A percentile compares a stretch with the other conserved stretches of the same genome.
Conservation (phyloP, 2,329 filamentous ascomycete species). For the Colletotrichum liaoningense region DNA sequence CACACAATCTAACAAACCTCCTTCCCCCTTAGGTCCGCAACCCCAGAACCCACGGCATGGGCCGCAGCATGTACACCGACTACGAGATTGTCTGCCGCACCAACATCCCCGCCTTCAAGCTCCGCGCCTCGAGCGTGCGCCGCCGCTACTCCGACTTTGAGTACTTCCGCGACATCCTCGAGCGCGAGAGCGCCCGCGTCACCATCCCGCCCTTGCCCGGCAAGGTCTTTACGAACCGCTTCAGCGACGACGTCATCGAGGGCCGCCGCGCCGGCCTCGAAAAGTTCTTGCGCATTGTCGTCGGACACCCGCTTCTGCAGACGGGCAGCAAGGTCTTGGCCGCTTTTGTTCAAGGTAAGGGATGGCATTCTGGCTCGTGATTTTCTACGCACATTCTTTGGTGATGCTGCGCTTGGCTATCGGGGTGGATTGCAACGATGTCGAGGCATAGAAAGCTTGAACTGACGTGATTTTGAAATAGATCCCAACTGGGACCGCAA, state of each 20-base stretch:
- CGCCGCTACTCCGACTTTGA: slow-evolving; percentile 98
- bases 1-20: slow-evolving; percentile 3
- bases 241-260: slow-evolving; percentile 98
- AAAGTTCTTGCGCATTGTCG: slow-evolving; percentile 96
- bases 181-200: slow-evolving; percentile 92
- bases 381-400: background rate
- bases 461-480: slow-evolving; percentile 44
- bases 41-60: slow-evolving; percentile 93
- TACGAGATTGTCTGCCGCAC: slow-evolving; percentile 98
- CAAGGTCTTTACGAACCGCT: slow-evolving; percentile 98
- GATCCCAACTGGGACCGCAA: slow-evolving; percentile 93
- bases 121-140: slow-evolving; percentile 87
- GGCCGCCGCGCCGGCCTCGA: slow-evolving; percentile 90
- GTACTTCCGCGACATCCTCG: slow-evolving; percentile 97
- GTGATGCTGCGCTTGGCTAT: background rate
- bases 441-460: background rate
- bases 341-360: slow-evolving; percentile 91
- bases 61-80: slow-evolving; percentile 97
- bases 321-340: slow-evolving; percentile 97
- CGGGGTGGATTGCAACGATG: background rate
- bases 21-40: slow-evolving; percentile 78
- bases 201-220: slow-evolving; percentile 96
- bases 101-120: slow-evolving; percentile 99
- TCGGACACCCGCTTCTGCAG: slow-evolving; percentile 94
- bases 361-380: slow-evolving; percentile 42